Conservation (phyloP, 139 green algal genomes). For the Tetratostichococcus sp. region DNA sequence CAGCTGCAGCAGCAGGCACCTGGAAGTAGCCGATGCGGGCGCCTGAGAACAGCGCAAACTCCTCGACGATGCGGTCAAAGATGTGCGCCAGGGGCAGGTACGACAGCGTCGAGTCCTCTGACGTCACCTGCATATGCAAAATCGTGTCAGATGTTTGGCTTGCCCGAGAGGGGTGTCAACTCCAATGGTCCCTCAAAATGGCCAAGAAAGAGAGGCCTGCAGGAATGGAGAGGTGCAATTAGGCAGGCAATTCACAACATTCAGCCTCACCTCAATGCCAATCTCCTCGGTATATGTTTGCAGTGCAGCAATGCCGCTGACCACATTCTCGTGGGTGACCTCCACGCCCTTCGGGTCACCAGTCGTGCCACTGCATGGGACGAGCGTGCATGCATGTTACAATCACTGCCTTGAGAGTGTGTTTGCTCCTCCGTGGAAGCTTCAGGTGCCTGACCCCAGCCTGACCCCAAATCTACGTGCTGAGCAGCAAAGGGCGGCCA, state of each 20-base stretch:
- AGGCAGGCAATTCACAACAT: too few species aligned
- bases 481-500: too few species aligned
- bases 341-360: slow-evolving; percentile 62
- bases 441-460: too few species aligned
- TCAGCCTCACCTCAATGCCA: slow-evolving; percentile 6
- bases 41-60: slow-evolving; percentile 45
- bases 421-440: too few species aligned
- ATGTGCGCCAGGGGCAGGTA: slow-evolving; percentile 71
- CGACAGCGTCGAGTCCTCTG: slow-evolving; percentile 47
- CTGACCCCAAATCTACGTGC: too few species aligned
- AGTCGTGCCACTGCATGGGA: slow-evolving; percentile 52
- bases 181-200: too few species aligned
- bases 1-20: slow-evolving; percentile 19
- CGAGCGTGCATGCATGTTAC: too few species aligned
- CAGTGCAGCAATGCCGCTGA: slow-evolving; percentile 31
- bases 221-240: too few species aligned
- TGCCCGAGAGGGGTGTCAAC: too few species aligned
- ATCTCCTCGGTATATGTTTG: slow-evolving; percentile 9
- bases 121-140: slow-evolving; percentile 22
- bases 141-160: too few species aligned
- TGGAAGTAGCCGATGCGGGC: slow-evolving; percentile 60
- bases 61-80: slow-evolving; percentile 59
- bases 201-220: too few species aligned
- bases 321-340: slow-evolving; percentile 42
- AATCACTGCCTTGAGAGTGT: too few species aligned